Conservation (phyloP, 192 early-diverging fungal species). For the Podila horticola region DNA sequence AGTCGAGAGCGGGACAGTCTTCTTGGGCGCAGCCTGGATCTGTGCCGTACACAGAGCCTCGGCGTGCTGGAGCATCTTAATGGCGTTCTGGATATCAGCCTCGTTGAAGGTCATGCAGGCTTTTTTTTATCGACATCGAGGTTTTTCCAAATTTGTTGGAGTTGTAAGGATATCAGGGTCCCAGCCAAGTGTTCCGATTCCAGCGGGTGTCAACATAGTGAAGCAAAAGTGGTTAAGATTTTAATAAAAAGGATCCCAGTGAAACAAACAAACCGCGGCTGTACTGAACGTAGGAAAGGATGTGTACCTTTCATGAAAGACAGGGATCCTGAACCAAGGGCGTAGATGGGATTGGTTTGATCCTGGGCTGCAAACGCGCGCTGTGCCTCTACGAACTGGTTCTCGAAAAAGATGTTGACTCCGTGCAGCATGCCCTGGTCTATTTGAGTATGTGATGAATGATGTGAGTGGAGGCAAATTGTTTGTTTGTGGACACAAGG, state of each 20-base stretch:
- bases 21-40: constrained; percentile 58
- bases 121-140: background rate
- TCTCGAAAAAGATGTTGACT: constrained; percentile 63
- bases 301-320: constrained; percentile 66
- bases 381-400: constrained; percentile 61
- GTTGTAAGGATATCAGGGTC: too few relatives aligned
- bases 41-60: constrained; percentile 59
- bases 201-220: constrained; percentile 13
- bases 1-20: constrained; percentile 40
- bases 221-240: background rate
- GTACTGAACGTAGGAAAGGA: background rate
- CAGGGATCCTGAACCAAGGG: constrained; percentile 60
- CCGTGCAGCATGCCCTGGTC: constrained; percentile 51
- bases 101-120: constrained; percentile 59
- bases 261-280: background rate
- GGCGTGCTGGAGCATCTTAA: constrained; percentile 49
- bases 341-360: constrained; percentile 61
- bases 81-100: constrained; percentile 56
- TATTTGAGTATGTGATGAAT: constrained; percentile 3
- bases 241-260: background rate
- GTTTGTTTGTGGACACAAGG: too few relatives aligned
- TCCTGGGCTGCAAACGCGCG: constrained; percentile 57
- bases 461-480: background rate
- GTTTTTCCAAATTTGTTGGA: background rate
- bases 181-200: background rate